Evolutionary conservation across 2,329 filamentous ascomycete species (phyloP).

Genomic region (Calonectria honghensis): DNA sequence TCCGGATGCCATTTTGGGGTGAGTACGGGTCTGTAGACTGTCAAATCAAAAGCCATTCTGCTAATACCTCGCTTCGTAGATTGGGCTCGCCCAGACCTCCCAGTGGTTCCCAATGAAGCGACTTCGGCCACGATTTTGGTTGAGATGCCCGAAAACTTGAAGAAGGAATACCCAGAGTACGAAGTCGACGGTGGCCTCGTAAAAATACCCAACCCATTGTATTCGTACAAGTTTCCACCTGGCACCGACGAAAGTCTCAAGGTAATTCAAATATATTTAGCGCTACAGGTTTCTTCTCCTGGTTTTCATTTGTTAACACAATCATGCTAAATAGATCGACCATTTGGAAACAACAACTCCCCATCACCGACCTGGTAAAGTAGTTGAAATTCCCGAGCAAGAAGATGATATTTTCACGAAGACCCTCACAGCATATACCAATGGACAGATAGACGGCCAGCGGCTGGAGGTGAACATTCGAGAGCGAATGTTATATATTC

Average conservation of each 20-base stretch:
- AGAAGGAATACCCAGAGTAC: neutral
- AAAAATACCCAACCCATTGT: constrained; percentile 30
- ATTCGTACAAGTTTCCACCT: constrained; percentile 23
- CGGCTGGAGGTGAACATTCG: constrained; percentile 24
- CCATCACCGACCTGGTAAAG: neutral
- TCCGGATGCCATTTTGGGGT: constrained; percentile 13
- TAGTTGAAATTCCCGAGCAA: neutral
- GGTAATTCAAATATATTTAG: neutral
- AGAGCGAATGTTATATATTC: constrained; percentile 33
- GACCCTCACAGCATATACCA: constrained; percentile 15
- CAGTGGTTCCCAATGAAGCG: neutral
- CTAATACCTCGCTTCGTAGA: neutral
- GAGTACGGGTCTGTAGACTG: neutral
- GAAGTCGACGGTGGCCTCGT: neutral
- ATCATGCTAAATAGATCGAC: constrained; percentile 5
- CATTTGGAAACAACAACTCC: constrained; percentile 21
- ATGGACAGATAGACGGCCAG: neutral
- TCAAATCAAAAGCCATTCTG: neutral
- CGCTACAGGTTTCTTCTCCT: neutral
- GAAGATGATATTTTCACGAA: neutral
- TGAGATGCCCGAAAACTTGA: constrained; percentile 1
- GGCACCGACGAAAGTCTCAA: constrained; percentile 19
- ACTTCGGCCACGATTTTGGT: neutral
- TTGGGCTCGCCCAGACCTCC: neutral
- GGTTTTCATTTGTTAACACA: too few relatives aligned